Conservation (phyloP, 2,329 filamentous ascomycete species). For the Stachybotrys elegans region DNA sequence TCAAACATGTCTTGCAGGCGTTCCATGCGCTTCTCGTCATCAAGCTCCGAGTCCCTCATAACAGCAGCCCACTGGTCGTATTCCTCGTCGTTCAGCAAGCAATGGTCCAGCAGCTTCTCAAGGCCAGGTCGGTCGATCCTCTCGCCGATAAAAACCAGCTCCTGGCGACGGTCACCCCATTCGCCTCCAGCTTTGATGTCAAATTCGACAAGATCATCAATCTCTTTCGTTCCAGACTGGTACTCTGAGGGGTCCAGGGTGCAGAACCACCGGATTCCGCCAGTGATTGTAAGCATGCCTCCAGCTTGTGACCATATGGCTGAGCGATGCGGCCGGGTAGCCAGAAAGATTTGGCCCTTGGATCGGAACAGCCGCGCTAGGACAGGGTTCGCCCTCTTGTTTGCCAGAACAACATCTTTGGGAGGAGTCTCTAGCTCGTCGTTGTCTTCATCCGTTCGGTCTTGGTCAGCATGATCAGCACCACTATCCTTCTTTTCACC, state of each 20-base stretch:
- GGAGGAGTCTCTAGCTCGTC: constrained; percentile 24
- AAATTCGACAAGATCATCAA: constrained; percentile 42
- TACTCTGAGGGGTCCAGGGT: constrained; percentile 49
- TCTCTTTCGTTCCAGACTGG: constrained; percentile 39
- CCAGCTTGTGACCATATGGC: constrained; percentile 62
- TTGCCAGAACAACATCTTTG: constrained; percentile 43
- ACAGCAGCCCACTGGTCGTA: constrained; percentile 47
- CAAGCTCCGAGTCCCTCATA: constrained; percentile 37
- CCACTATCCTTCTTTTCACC: constrained; percentile 20
- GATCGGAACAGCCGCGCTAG: constrained; percentile 55
- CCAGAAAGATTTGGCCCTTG: constrained; percentile 58
- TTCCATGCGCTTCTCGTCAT: constrained; percentile 35
- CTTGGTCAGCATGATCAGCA: constrained; percentile 13
- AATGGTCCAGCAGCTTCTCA: constrained; percentile 50
- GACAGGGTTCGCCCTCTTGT: constrained; percentile 48
- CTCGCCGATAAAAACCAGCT: constrained; percentile 71
- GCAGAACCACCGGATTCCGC: constrained; percentile 55
- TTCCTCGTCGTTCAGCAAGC: constrained; percentile 57
- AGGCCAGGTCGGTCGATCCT: constrained; percentile 49
- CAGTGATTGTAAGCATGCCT: constrained; percentile 56
- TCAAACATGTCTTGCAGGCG: constrained; percentile 48
- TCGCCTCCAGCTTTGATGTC: constrained; percentile 49
- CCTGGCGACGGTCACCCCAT: constrained; percentile 67
- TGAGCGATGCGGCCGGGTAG: constrained; percentile 47
- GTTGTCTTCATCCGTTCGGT: constrained; percentile 15